Evolutionary conservation across 1,139 yeast species (phyloP).

Genomic region (Kodamaea arcana): DNA sequence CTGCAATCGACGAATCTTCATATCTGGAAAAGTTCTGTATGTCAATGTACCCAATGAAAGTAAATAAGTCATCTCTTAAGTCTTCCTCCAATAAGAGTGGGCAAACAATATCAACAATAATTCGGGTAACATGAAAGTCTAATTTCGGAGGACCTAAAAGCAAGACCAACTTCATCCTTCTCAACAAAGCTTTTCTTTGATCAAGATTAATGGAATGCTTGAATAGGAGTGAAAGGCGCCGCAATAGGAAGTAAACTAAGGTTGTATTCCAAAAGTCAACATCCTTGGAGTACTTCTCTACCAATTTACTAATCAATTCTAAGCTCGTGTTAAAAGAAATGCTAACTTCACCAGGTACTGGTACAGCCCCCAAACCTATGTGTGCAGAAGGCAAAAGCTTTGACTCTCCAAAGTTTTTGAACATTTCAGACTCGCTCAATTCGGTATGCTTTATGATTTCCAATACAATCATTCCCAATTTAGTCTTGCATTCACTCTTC

Average conservation of each 20-base stretch:
- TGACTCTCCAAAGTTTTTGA: conserved; percentile 10
- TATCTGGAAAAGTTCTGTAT: conserved; percentile 9
- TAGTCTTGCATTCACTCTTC: conserved; percentile 20
- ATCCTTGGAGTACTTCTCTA: conserved; percentile 15
- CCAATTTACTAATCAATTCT: conserved; percentile 16
- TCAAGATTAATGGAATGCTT: conserved; percentile 17
- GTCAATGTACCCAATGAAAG: conserved; percentile 11
- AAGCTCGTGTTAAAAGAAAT: conserved; percentile 28
- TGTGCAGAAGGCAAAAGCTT: background rate
- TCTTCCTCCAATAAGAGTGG: conserved; percentile 14
- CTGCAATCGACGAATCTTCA: conserved; percentile 8
- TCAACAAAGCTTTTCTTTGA: conserved; percentile 22
- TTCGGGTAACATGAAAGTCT: conserved; percentile 14
- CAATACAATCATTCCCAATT: conserved; percentile 25
- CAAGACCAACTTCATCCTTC: conserved; percentile 39
- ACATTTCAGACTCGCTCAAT: conserved; percentile 23
- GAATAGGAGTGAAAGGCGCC: conserved; percentile 28
- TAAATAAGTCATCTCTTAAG: conserved; percentile 22
- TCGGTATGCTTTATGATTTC: conserved; percentile 39
- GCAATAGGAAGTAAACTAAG: conserved; percentile 33
- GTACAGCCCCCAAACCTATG: conserved; percentile 11
- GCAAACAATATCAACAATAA: conserved; percentile 20
- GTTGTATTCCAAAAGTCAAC: conserved; percentile 35
- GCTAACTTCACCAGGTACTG: conserved; percentile 12
- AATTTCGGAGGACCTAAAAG: conserved; percentile 20